A percentile compares a stretch with the other conserved stretches of the same genome.
Evolutionary conservation across 2,329 filamentous ascomycete species (phyloP).

Genomic region (Colletotrichum liaoningense): DNA sequence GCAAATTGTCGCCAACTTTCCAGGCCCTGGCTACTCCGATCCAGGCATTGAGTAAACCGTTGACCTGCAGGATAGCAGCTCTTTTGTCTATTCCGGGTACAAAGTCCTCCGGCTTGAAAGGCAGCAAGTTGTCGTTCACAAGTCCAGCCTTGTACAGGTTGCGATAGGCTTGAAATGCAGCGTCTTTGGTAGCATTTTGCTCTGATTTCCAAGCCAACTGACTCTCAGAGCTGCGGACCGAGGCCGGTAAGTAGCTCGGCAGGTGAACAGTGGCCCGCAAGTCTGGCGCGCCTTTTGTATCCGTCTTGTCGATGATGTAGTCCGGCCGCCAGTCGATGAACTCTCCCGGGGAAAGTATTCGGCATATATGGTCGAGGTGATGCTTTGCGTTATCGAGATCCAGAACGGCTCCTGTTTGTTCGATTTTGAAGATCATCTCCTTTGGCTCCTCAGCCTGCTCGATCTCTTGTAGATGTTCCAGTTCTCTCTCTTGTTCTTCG

Average conservation of each 20-base stretch:
- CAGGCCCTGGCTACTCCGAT: slow-evolving; percentile 54
- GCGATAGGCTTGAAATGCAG: slow-evolving; percentile 83
- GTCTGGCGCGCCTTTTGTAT: slow-evolving; percentile 40
- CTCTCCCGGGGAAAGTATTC: slow-evolving; percentile 64
- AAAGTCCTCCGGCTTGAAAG: slow-evolving; percentile 60
- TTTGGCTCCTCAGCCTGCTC: slow-evolving; percentile 54
- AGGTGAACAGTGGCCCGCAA: slow-evolving; percentile 74
- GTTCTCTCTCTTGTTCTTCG: slow-evolving; percentile 69
- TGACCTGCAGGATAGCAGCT: slow-evolving; percentile 47
- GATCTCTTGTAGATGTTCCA: slow-evolving; percentile 55
- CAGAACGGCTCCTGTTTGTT: slow-evolving; percentile 69
- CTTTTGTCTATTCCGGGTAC: slow-evolving; percentile 51
- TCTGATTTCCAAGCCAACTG: slow-evolving; percentile 74
- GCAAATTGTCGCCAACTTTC: slow-evolving; percentile 47
- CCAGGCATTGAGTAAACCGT: slow-evolving; percentile 60
- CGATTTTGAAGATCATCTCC: slow-evolving; percentile 49
- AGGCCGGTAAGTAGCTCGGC: slow-evolving; percentile 75
- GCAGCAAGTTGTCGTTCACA: slow-evolving; percentile 82
- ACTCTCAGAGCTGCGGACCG: slow-evolving; percentile 66
- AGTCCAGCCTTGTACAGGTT: slow-evolving; percentile 76
- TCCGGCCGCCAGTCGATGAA: slow-evolving; percentile 76
- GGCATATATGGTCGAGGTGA: slow-evolving; percentile 89
- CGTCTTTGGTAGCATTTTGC: slow-evolving; percentile 80
- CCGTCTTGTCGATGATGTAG: slow-evolving; percentile 66
- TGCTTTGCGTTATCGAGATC: slow-evolving; percentile 78